A percentile compares a stretch with the other conserved stretches of the same genome.
Evolutionary conservation across 2,329 filamentous ascomycete species (phyloP).

Genomic region (Basipetospora chlamydospora): DNA sequence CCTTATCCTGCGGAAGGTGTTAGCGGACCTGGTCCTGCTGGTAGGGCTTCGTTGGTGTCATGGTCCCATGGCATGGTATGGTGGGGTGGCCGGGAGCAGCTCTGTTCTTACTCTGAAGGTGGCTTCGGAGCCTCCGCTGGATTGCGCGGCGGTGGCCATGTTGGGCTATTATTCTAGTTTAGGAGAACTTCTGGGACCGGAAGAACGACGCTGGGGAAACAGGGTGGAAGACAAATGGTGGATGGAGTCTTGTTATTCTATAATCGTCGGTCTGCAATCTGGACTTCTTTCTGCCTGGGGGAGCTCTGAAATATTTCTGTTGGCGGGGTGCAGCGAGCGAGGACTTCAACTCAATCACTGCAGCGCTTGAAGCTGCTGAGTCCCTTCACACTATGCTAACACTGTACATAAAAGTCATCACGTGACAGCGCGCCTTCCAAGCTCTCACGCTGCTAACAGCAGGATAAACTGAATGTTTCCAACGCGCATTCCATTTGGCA

Average conservation of each 20-base stretch:
- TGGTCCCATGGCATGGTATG: too few species aligned
- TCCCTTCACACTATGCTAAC: too few species aligned
- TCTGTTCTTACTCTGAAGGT: conserved; percentile 39
- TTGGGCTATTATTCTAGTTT: background rate
- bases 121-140: conserved; percentile 29
- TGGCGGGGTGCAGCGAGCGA: background rate
- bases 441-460: too few species aligned
- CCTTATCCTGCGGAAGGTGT: conserved; percentile 52
- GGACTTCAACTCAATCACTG: too few species aligned
- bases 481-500: too few species aligned
- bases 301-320: conserved; percentile 5
- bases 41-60: too few species aligned
- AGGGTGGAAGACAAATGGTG: background rate
- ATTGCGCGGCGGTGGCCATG: conserved; percentile 9
- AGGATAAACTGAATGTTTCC: too few species aligned
- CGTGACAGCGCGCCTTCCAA: too few species aligned
- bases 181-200: background rate
- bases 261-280: too few species aligned
- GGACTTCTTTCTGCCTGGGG: background rate
- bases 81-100: conserved; percentile 7
- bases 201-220: conserved; percentile 1
- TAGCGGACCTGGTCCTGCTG: conserved; percentile 24
- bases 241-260: too few species aligned
- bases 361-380: too few species aligned
- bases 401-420: too few species aligned